phyloP scores from a whole-genome alignment of 2,329 filamentous ascomycete species.

The Fonsecaea nubica region DNA sequence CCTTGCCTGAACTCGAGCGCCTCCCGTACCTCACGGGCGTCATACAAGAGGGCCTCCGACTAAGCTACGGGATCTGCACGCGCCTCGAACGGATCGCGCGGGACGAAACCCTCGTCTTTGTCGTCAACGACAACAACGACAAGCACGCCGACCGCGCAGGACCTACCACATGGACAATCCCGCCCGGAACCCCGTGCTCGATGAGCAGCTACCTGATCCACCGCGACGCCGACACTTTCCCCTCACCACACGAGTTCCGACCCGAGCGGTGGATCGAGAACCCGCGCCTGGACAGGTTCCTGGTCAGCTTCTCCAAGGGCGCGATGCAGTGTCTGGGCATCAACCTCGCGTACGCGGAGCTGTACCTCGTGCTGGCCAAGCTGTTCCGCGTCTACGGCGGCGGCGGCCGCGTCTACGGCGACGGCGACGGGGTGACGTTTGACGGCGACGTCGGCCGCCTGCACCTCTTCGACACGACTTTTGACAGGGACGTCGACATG shows the following conservation, averaged over 20 bases:
- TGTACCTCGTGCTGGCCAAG: conserved; percentile 49
- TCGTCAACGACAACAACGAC: too few species aligned
- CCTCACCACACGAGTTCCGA: conserved; percentile 45
- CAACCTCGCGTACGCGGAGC: conserved; percentile 40
- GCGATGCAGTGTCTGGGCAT: conserved; percentile 57
- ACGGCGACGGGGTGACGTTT: conserved; percentile 44
- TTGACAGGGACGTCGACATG: conserved; percentile 30
- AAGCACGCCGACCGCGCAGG: background rate
- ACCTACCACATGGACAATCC: conserved; percentile 13
- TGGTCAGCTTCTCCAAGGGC: conserved; percentile 51
- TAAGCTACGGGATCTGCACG: conserved; percentile 38
- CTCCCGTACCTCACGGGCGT: conserved; percentile 46
- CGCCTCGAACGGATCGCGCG: conserved; percentile 42
- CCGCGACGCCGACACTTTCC: conserved; percentile 47
- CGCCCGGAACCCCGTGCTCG: conserved; percentile 42
- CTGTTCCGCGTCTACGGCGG: conserved; percentile 51
- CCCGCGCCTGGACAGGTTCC: conserved; percentile 42
- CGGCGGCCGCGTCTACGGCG: conserved; percentile 49
- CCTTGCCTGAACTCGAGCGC: conserved; percentile 47
- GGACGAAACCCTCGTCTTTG: conserved; percentile 20
- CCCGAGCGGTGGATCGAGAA: conserved; percentile 48
- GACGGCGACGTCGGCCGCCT: conserved; percentile 40
- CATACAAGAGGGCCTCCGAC: conserved; percentile 21
- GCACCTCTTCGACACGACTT: conserved; percentile 34
- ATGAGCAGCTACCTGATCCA: conserved; percentile 49